phyloP scores from a whole-genome alignment of 805 yeast genomes.

The Ogataea zsoltii region DNA sequence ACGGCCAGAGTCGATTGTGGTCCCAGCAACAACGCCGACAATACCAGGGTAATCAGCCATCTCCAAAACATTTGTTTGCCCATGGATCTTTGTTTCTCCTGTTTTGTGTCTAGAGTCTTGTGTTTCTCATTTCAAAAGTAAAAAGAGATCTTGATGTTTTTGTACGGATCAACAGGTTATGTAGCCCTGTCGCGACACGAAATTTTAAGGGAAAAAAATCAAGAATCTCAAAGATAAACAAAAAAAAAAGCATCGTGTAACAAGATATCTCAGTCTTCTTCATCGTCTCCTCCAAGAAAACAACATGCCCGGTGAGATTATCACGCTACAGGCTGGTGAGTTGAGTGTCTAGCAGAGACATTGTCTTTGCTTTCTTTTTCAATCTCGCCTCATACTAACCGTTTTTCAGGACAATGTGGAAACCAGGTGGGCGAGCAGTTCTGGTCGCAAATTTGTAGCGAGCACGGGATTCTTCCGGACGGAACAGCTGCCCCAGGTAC shows the following conservation, averaged over 20 bases:
- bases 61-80: constrained; percentile 8
- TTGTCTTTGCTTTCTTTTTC: background rate
- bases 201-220: background rate
- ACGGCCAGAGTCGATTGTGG: constrained; percentile 41
- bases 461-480: constrained; percentile 78
- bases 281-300: background rate
- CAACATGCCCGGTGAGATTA: constrained; percentile 58
- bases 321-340: constrained; percentile 64
- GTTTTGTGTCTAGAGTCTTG: no score
- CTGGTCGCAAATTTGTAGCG: constrained; percentile 85
- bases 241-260: background rate
- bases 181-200: constrained; percentile 6
- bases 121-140: no score
- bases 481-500: constrained; percentile 50
- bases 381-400: constrained; percentile 3
- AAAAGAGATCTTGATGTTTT: background rate
- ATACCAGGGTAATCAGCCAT: constrained; percentile 3
- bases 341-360: constrained; percentile 1
- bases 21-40: constrained; percentile 4
- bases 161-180: constrained; percentile 4
- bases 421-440: constrained; percentile 92
- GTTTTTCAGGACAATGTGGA: constrained; percentile 80
- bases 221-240: background rate
- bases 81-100: background rate
- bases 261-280: background rate